phyloP scores from a whole-genome alignment of 2,329 filamentous ascomycete species.

The Ophiostoma ips region DNA sequence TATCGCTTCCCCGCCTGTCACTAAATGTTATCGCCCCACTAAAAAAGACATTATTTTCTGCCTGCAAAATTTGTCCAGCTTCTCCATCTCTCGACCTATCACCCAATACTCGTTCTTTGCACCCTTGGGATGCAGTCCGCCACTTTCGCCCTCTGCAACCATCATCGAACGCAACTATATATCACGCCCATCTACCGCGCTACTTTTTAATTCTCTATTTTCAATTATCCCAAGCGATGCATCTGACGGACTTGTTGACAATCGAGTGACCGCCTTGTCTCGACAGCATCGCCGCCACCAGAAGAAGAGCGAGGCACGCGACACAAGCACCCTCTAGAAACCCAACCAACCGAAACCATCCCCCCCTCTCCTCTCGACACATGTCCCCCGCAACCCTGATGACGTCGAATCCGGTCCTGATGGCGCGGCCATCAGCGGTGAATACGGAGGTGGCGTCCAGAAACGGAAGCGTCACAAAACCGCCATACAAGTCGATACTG shows the following conservation, averaged over 20 bases:
- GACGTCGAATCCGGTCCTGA: constrained; percentile 4
- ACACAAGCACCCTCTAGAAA: neutral
- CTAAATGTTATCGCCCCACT: neutral
- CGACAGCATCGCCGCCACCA: neutral
- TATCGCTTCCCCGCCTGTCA: neutral
- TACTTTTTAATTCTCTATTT: too few species aligned
- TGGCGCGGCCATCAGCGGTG: neutral
- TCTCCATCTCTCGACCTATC: neutral
- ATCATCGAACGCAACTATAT: neutral
- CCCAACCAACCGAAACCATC: too few species aligned
- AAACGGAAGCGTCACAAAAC: neutral
- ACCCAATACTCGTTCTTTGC: too few species aligned
- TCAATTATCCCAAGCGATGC: neutral
- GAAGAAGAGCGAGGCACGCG: neutral
- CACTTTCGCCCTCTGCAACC: too few species aligned
- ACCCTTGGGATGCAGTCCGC: neutral
- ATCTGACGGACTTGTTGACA: neutral
- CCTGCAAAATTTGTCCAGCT: constrained; percentile 1
- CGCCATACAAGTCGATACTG: constrained; percentile 12
- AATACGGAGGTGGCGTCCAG: neutral
- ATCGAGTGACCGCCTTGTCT: neutral
- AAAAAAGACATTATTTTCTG: neutral
- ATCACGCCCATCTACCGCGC: neutral
- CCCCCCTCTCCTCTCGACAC: neutral
- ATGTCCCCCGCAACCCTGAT: constrained; percentile 2